phyloP scores from a whole-genome alignment of 495 filamentous ascomycete species.

The Neurospora tetraspora region DNA sequence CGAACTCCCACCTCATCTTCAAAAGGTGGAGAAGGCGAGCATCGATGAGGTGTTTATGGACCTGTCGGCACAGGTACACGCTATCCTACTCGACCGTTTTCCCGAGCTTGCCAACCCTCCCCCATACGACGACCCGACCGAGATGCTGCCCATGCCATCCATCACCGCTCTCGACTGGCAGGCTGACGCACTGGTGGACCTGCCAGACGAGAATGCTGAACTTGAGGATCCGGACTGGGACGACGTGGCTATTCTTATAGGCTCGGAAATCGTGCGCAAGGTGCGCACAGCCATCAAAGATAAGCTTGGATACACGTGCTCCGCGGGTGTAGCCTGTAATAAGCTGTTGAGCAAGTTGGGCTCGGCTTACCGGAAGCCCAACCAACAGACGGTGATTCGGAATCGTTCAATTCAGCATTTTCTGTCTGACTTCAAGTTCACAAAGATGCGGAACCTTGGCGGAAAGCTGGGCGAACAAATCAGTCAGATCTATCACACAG shows the following conservation, averaged over 20 bases:
- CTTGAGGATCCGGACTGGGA: slow-evolving; percentile 91
- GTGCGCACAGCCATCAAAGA: slow-evolving; percentile 51
- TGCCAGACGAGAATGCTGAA: slow-evolving; percentile 62
- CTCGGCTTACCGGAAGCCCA: slow-evolving; percentile 82
- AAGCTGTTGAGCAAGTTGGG: slow-evolving; percentile 95
- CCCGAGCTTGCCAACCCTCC: slow-evolving; percentile 56
- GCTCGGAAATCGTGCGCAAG: slow-evolving; percentile 76
- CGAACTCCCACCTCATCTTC: slow-evolving; percentile 48
- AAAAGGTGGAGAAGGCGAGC: slow-evolving; percentile 81
- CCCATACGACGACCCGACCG: slow-evolving; percentile 60
- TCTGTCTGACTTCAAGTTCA: slow-evolving; percentile 79
- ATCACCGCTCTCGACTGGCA: slow-evolving; percentile 73
- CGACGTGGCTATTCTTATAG: slow-evolving; percentile 77
- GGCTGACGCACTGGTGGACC: slow-evolving; percentile 65
- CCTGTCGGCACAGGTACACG: slow-evolving; percentile 71
- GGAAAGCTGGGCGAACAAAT: slow-evolving; percentile 93
- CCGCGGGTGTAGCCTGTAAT: slow-evolving; percentile 77
- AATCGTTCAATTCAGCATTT: slow-evolving; percentile 76
- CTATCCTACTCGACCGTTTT: slow-evolving; percentile 64
- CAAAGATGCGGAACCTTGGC: slow-evolving; percentile 89
- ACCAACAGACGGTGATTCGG: slow-evolving; percentile 83
- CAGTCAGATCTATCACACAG: slow-evolving; percentile 64
- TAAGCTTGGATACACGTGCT: slow-evolving; percentile 69
- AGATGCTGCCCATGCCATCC: slow-evolving; percentile 62
- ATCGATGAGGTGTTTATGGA: slow-evolving; percentile 90